phyloP scores from a whole-genome alignment of 2,329 filamentous ascomycete species.

The Pestalotiopsis sp. region DNA sequence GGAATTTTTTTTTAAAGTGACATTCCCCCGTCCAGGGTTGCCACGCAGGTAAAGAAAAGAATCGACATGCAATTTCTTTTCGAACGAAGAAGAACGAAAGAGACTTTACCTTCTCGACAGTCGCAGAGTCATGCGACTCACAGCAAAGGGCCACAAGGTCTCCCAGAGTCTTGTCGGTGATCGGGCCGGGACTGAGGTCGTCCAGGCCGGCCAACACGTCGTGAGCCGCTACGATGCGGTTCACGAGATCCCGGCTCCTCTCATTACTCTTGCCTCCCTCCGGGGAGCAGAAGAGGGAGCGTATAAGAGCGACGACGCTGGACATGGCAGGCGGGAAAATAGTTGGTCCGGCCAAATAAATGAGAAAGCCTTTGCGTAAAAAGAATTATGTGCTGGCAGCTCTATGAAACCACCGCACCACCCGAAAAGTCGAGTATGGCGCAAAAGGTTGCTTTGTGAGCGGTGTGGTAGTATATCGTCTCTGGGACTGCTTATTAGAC shows the following conservation, averaged over 20 bases:
- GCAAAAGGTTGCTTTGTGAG: no score
- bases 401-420: background rate
- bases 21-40: background rate
- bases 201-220: background rate
- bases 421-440: no score
- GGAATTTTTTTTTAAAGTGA: no score
- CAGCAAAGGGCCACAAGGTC: background rate
- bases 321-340: background rate
- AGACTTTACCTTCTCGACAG: background rate
- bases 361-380: no score
- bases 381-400: background rate
- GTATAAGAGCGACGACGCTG: background rate
- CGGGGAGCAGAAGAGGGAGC: background rate
- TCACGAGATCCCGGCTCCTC: background rate
- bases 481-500: background rate
- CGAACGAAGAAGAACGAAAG: background rate
- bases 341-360: background rate
- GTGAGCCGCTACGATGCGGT: background rate
- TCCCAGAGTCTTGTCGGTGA: constrained; percentile 2
- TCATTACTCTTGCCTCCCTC: background rate
- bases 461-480: background rate
- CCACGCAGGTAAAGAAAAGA: background rate
- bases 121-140: constrained; percentile 4
- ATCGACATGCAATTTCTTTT: background rate
- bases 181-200: constrained; percentile 1